phyloP scores from a whole-genome alignment of 2,329 filamentous ascomycete genomes.

The Ramularia endophylla region DNA sequence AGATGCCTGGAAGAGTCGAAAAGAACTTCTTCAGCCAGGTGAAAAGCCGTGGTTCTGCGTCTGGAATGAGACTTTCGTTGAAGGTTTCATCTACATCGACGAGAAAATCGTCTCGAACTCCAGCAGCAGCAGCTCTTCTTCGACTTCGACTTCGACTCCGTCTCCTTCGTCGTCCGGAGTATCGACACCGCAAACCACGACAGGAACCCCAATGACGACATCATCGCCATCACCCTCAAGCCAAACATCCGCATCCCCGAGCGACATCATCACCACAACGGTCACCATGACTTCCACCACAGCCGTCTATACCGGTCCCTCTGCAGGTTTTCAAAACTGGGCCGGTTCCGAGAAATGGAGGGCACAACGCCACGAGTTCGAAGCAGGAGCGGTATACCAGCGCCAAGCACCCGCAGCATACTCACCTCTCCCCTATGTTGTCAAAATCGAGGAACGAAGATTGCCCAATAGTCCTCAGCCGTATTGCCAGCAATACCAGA shows the following conservation, averaged over 20 bases:
- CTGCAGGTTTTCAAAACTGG: constrained; percentile 10
- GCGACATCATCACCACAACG: constrained; percentile 13
- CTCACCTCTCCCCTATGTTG: constrained; percentile 44
- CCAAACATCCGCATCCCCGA: constrained; percentile 7
- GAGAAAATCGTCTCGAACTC: constrained; percentile 38
- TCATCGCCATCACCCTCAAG: neutral
- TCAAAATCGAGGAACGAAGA: constrained; percentile 63
- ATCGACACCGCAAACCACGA: constrained; percentile 10
- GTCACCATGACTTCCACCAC: constrained; percentile 15
- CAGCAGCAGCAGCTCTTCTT: constrained; percentile 8
- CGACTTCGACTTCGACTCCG: constrained; percentile 3
- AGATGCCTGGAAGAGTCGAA: constrained; percentile 27
- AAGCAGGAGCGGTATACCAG: neutral
- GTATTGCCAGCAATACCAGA: constrained; percentile 61
- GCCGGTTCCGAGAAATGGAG: neutral
- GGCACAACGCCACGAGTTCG: neutral
- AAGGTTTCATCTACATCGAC: constrained; percentile 61
- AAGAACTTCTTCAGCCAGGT: constrained; percentile 44
- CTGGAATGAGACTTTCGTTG: constrained; percentile 62
- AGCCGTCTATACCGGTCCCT: constrained; percentile 16
- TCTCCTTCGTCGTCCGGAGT: constrained; percentile 9
- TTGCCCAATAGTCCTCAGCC: constrained; percentile 38
- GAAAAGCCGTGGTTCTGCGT: constrained; percentile 64
- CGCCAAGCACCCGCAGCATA: constrained; percentile 9
- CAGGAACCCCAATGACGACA: constrained; percentile 3